A percentile compares a stretch with the other conserved stretches of the same genome.
phyloP scores from a whole-genome alignment of 106 monocot species.

The Dactylorhiza incarnata region DNA sequence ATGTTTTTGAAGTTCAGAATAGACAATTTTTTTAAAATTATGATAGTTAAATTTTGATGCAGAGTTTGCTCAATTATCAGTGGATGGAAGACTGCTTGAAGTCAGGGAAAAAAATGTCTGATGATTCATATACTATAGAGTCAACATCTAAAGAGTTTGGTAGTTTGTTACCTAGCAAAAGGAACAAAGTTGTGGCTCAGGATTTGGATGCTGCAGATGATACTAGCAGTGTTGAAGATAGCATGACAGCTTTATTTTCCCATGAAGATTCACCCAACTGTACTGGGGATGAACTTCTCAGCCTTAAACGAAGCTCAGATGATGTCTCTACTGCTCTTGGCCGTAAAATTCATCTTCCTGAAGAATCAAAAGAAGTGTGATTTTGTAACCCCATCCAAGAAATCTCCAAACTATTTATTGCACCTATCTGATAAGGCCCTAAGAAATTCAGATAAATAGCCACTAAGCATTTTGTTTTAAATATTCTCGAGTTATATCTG shows the following conservation, averaged over 20 bases:
- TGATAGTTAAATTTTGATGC: constrained; percentile 8
- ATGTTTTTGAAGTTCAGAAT: not conserved
- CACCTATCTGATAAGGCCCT: not conserved
- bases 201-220: constrained; percentile 8
- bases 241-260: not conserved
- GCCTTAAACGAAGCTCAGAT: not conserved
- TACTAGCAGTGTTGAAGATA: constrained; percentile 6
- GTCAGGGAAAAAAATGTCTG: constrained; percentile 51
- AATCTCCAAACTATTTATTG: not conserved
- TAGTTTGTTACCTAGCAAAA: constrained; percentile 3
- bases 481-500: not conserved
- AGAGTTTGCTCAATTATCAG: constrained; percentile 52
- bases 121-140: constrained; percentile 37
- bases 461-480: not conserved
- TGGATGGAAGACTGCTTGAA: constrained; percentile 81
- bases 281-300: constrained; percentile 7
- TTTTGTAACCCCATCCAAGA: not conserved
- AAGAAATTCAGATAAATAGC: not conserved
- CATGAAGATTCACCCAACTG: not conserved
- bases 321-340: not conserved
- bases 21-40: not conserved
- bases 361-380: constrained; percentile 24
- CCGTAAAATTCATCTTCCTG: constrained; percentile 13
- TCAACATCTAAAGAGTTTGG: constrained; percentile 16
- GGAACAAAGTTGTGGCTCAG: constrained; percentile 10